Evolutionary conservation across 2,329 filamentous ascomycete species (phyloP), one percentile per base, ranked within the genome.

Genomic region (Colletotrichum cuscutae): DNA sequence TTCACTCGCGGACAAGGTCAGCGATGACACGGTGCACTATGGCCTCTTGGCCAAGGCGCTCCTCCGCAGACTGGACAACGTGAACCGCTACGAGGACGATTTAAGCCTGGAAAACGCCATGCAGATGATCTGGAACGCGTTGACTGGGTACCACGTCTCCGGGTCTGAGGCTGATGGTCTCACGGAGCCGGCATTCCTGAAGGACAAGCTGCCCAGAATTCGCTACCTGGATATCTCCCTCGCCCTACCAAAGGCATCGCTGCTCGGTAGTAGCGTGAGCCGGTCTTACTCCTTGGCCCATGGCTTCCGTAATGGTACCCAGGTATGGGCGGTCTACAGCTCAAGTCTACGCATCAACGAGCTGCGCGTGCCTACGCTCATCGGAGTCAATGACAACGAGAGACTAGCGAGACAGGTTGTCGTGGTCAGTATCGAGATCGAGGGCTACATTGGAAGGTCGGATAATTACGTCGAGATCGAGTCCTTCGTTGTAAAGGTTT

Each of bases 381-480:
- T 95, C 59, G 93, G 93, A 1, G 89, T 95, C 32, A 95, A 95
- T 77, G 80, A 84, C 26, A 93, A 95, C 77, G 93, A 95, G 85
- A 85, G 93, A 74, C 75, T 82, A 46, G 87, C 86, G 4, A 93
- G 90, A 81, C 93, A 95, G 82, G 87, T 92, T 64, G 87, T 94
- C 1, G 82, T 92, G 19, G 86, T 89, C 11, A 91, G 89, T 68
- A 79, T 94, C 12, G 88, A 89, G 79, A 83, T 94, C 62, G 91
- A 94, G 68, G 82, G 83, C 63, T 84, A 87, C 58, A 35, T 37
- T 1, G 79, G 79, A 11, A 75, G 76, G 12, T 80, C 81, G 24
- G 89, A 94, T 79, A 81, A 84, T 22, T 90, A 91, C 78, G 80
- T 82, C 6, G 80, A 84, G 8, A 78, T 94, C 5, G 93, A 95